phyloP scores from a whole-genome alignment of 2,329 filamentous ascomycete species.

The Trichoderma citrinoviride region DNA sequence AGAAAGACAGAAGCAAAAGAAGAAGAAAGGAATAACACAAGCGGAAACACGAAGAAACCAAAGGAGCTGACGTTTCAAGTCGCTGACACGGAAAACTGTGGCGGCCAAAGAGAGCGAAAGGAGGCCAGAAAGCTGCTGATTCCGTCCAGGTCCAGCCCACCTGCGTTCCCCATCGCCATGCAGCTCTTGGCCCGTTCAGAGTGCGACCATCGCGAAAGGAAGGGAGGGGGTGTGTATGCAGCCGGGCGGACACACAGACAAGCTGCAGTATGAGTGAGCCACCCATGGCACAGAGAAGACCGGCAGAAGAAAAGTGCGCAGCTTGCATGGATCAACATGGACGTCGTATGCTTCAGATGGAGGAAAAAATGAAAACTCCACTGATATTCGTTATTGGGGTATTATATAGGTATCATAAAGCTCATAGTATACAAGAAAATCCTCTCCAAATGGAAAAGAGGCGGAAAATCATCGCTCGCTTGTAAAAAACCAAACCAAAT shows the following conservation, averaged over 20 bases:
- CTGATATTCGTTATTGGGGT: slow-evolving; percentile 12
- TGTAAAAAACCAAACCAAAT: slow-evolving; percentile 3
- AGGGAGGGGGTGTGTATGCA: not conserved
- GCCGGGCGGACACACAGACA: not conserved
- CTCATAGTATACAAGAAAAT: slow-evolving; percentile 12
- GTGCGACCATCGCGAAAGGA: not conserved
- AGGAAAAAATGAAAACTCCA: not conserved
- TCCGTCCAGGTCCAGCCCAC: not conserved
- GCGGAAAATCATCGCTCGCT: slow-evolving; percentile 11
- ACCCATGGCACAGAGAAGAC: not conserved
- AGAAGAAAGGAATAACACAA: not conserved
- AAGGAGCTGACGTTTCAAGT: not conserved
- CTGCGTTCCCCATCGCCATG: slow-evolving; percentile 1
- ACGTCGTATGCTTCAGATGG: not conserved
- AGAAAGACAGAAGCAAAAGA: not conserved
- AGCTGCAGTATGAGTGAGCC: not conserved
- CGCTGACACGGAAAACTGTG: not conserved
- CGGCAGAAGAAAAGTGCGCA: slow-evolving; percentile 8
- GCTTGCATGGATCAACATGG: not conserved
- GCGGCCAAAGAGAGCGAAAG: not conserved
- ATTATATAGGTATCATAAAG: slow-evolving; percentile 16
- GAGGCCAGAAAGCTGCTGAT: not conserved
- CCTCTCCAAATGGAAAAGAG: not conserved
- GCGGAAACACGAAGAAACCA: too few relatives aligned
- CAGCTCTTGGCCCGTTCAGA: slow-evolving; percentile 1